phyloP scores from a whole-genome alignment of 305 asterid genomes.

The Fraxinus sp. region DNA sequence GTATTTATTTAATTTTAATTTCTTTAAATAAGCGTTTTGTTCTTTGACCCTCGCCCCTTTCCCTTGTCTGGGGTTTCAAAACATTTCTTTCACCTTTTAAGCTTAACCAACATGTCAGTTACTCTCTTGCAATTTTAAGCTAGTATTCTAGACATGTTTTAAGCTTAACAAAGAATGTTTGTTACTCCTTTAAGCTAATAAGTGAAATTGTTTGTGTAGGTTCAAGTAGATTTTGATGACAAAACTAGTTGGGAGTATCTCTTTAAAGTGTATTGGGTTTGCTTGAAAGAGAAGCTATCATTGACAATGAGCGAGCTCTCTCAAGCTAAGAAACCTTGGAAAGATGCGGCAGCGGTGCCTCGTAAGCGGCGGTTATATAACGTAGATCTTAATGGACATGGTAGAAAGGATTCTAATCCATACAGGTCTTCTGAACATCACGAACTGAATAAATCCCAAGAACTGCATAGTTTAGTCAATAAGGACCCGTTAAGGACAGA shows the following conservation, averaged over 20 bases:
- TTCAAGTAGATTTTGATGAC: slow-evolving; percentile 90
- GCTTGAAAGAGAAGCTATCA: slow-evolving; percentile 60
- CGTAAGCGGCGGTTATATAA: slow-evolving; percentile 34
- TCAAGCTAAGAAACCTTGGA: slow-evolving; percentile 65
- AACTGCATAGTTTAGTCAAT: slow-evolving; percentile 30
- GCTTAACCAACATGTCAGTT: background rate
- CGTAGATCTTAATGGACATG: slow-evolving; percentile 30
- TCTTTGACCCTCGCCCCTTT: background rate
- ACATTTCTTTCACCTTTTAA: background rate
- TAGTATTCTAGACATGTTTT: slow-evolving; percentile 3
- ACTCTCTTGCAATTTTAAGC: slow-evolving; percentile 17
- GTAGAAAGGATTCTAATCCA: slow-evolving; percentile 33
- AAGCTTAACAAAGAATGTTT: background rate
- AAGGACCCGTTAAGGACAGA: slow-evolving; percentile 34
- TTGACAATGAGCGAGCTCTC: slow-evolving; percentile 62
- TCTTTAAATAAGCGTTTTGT: background rate
- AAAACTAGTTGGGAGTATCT: slow-evolving; percentile 87
- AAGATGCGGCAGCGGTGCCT: slow-evolving; percentile 35
- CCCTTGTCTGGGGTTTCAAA: background rate
- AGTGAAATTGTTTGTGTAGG: slow-evolving; percentile 43
- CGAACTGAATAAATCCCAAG: slow-evolving; percentile 44
- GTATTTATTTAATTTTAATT: background rate
- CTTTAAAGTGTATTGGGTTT: slow-evolving; percentile 84
- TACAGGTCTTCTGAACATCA: slow-evolving; percentile 32
- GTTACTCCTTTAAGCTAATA: slow-evolving; percentile 17